Conservation (phyloP, 78 protist species). For the Diacronema lutheri region DNA sequence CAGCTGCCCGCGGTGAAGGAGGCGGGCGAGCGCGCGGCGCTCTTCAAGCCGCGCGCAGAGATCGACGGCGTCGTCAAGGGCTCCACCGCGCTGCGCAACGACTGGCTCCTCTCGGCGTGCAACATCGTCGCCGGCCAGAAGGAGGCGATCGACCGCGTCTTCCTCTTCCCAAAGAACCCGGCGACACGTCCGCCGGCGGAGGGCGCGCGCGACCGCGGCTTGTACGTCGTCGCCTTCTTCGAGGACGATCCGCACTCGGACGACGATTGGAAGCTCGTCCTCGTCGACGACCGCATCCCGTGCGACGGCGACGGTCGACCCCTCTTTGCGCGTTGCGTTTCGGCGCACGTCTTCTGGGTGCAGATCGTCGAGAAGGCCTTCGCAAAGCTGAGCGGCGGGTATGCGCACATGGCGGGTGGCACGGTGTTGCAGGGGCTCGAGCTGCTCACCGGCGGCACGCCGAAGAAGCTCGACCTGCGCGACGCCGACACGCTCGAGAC, state of each 20-base stretch:
- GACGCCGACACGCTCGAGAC: no score
- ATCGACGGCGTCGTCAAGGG: no score
- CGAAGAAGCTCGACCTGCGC: no score
- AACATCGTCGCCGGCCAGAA: neutral
- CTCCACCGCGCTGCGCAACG: neutral
- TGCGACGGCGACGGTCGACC: neutral
- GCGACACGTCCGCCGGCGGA: no score
- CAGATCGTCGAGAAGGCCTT: neutral
- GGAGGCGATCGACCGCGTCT: neutral
- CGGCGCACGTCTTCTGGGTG: neutral
- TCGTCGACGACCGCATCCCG: constrained; percentile 8
- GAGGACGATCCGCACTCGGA: no score
- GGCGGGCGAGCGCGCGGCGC: no score
- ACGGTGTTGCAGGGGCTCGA: neutral
- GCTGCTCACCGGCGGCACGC: neutral
- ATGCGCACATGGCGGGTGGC: neutral
- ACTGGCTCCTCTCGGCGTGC: neutral
- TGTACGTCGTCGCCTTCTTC: neutral
- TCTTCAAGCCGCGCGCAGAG: no score
- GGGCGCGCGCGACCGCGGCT: neutral
- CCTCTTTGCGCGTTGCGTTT: neutral
- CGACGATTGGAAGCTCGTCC: neutral
- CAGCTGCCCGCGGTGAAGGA: no score
- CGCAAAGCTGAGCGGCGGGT: neutral
- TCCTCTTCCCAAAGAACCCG: no score